Evolutionary conservation across 139 green algal genomes (phyloP).

Genomic region (Penium margaritaceum): DNA sequence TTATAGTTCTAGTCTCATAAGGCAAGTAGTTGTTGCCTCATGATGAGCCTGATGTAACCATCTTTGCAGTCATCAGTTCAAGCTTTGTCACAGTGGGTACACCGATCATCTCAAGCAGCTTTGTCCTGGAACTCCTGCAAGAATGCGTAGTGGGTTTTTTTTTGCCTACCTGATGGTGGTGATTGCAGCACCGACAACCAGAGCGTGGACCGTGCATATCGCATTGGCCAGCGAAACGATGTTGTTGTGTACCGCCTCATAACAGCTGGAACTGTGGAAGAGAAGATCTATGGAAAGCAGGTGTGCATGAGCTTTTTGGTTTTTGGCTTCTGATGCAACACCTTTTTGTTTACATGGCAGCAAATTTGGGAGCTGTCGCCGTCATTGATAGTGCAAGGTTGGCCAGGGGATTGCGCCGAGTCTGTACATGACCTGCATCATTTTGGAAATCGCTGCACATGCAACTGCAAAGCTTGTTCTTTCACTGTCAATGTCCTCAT

Average conservation of each 20-base stretch:
- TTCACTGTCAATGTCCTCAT: background rate
- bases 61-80: no score
- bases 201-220: constrained; percentile 88
- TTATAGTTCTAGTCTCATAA: no score
- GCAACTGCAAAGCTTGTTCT: constrained; percentile 9
- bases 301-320: constrained; percentile 59
- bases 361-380: background rate
- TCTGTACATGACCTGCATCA: no score
- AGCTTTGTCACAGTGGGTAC: no score
- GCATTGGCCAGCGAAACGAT: constrained; percentile 82
- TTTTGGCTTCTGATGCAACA: background rate
- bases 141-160: no score
- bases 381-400: background rate
- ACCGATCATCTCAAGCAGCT: no score
- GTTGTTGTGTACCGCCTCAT: constrained; percentile 92
- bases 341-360: background rate
- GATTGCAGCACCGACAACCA: constrained; percentile 65
- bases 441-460: no score
- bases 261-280: constrained; percentile 90
- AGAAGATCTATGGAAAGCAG: constrained; percentile 80
- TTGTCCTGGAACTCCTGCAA: no score
- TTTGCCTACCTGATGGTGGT: no score
- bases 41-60: no score
- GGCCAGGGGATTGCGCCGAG: background rate
- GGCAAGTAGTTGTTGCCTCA: no score